phyloP scores from a whole-genome alignment of 306 rosid species.

The Hippophae tibetana region DNA sequence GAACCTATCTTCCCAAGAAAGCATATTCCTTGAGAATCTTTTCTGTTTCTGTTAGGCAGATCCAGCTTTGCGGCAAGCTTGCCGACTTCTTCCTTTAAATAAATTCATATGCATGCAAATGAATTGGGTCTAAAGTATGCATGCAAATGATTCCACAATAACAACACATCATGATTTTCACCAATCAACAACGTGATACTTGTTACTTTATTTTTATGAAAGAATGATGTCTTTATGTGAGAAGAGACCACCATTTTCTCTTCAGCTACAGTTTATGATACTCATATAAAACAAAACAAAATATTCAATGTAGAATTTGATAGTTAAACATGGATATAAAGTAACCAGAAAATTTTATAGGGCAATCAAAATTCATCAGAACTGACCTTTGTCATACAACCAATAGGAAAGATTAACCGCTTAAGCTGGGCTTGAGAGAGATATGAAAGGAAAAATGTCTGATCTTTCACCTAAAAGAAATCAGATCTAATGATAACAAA shows the following conservation, averaged over 20 bases:
- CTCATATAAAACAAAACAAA: neutral
- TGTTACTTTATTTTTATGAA: too few relatives aligned
- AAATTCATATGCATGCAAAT: conserved; percentile 6
- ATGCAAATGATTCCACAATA: neutral
- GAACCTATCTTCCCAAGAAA: conserved; percentile 81
- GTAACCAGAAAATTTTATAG: neutral
- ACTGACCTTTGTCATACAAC: conserved; percentile 79
- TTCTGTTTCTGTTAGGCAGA: conserved; percentile 82
- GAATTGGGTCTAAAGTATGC: neutral
- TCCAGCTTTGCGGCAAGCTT: conserved; percentile 67
- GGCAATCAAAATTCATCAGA: conserved; percentile 13
- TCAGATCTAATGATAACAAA: conserved; percentile 16
- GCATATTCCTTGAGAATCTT: conserved; percentile 98
- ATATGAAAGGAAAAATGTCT: conserved; percentile 87
- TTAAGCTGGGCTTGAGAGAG: conserved; percentile 81
- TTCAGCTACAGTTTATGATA: conserved; percentile 1
- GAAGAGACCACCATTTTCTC: conserved; percentile 1
- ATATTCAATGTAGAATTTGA: conserved; percentile 4
- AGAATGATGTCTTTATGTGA: neutral
- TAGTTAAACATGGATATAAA: conserved; percentile 8
- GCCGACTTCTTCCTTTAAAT: conserved; percentile 78
- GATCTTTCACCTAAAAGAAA: conserved; percentile 74
- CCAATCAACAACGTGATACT: too few relatives aligned
- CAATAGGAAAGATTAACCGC: conserved; percentile 71
- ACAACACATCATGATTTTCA: too few relatives aligned